These are phyloP conservation scores for Cucurbita pepo DNA, from an alignment of 306 rosid species.

Conservation along the genomic window DNA sequence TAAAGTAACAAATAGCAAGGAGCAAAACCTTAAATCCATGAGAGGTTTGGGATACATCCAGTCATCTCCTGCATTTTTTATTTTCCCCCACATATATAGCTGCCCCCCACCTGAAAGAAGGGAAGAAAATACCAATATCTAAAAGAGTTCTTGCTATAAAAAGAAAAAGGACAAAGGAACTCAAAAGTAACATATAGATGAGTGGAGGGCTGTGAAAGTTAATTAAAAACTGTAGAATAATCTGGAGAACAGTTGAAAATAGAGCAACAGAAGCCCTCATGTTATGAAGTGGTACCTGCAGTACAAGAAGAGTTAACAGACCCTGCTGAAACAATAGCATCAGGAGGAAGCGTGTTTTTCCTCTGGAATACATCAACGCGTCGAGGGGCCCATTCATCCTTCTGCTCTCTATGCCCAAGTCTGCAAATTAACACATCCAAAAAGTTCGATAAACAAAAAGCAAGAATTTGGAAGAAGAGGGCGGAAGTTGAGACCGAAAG, in stretches of 20 bases:
- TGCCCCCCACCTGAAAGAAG: conserved; percentile 78
- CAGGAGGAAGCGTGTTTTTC: conserved; percentile 59
- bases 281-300: conserved; percentile 38
- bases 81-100: conserved; percentile 94
- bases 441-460: not conserved
- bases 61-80: conserved; percentile 82
- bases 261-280: not conserved
- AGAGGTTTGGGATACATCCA: conserved; percentile 99
- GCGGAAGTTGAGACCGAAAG: not conserved
- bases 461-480: not conserved
- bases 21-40: conserved; percentile 79
- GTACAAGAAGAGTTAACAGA: conserved; percentile 81
- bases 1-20: not conserved
- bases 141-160: not conserved
- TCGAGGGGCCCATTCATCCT: conserved; percentile 93
- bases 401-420: conserved; percentile 99
- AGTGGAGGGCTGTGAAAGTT: not conserved
- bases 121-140: conserved; percentile 11
- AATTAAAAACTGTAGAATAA: not conserved
- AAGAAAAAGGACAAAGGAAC: not conserved
- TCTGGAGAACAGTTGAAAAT: not conserved
- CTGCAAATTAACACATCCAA: conserved; percentile 24
- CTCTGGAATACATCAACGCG: conserved; percentile 70
- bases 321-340: conserved; percentile 84
- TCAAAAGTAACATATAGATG: not conserved